Evolutionary conservation across 345 rosid species (phyloP).

Genomic region (Citrus medica): DNA sequence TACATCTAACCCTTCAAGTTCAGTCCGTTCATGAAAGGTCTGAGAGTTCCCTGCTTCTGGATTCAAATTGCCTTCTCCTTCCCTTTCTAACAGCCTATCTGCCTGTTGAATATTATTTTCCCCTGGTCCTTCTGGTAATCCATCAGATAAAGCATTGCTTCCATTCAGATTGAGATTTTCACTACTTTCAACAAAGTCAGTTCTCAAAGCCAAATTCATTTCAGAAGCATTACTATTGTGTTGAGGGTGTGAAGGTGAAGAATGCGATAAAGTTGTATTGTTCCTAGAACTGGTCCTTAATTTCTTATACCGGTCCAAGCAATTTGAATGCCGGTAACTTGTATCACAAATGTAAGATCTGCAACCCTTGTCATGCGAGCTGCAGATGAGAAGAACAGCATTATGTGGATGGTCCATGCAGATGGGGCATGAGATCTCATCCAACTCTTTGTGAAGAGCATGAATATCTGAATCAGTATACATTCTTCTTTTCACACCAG

Average conservation of each 20-base stretch:
- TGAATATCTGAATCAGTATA: constrained; percentile 64
- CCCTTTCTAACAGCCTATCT: constrained; percentile 32
- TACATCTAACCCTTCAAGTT: constrained; percentile 32
- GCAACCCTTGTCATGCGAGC: constrained; percentile 91
- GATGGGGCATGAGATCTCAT: constrained; percentile 88
- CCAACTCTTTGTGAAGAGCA: constrained; percentile 77
- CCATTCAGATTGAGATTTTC: constrained; percentile 24
- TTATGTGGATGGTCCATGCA: constrained; percentile 99
- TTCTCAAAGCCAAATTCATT: constrained; percentile 34
- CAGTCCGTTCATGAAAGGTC: constrained; percentile 38
- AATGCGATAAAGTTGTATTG: constrained; percentile 29
- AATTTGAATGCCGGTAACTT: constrained; percentile 89
- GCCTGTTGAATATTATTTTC: constrained; percentile 21
- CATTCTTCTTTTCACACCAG: constrained; percentile 87
- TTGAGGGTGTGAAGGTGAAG: constrained; percentile 29
- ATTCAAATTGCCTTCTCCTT: constrained; percentile 26
- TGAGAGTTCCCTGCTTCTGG: constrained; percentile 30
- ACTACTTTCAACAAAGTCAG: constrained; percentile 26
- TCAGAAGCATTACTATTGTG: constrained; percentile 30
- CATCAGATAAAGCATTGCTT: constrained; percentile 18
- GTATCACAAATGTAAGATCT: constrained; percentile 89
- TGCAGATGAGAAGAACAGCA: constrained; percentile 87
- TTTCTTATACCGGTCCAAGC: constrained; percentile 84
- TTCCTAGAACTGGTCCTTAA: constrained; percentile 40
- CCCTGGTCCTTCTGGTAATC: constrained; percentile 19